Evolutionary conservation across 192 early-diverging fungal species (phyloP).

Genomic region (Rhizoclosmatium globosum): DNA sequence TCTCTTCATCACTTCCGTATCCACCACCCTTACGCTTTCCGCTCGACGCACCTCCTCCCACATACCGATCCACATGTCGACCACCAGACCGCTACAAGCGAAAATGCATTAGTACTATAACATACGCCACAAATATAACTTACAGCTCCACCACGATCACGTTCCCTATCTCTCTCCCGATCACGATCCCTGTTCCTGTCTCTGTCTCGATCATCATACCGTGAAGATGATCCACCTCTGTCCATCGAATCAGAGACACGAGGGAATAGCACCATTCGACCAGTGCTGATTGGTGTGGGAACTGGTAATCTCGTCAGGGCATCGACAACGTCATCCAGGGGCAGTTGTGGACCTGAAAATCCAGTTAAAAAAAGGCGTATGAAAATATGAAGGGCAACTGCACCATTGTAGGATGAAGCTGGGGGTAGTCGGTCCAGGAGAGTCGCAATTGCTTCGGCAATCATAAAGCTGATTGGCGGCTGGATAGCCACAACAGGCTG

Average conservation of each 20-base stretch:
- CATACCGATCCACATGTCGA: background rate
- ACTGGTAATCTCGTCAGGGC: constrained; percentile 44
- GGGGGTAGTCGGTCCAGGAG: constrained; percentile 45
- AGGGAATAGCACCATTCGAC: constrained; percentile 33
- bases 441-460: constrained; percentile 46
- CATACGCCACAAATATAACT: too few species aligned
- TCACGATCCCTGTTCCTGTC: too few species aligned
- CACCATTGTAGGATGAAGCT: constrained; percentile 48
- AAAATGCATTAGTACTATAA: too few species aligned
- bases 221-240: background rate
- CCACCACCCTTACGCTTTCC: constrained; percentile 21
- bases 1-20: constrained; percentile 23
- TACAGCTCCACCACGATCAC: too few species aligned
- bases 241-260: background rate
- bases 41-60: background rate
- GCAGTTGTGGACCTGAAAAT: constrained; percentile 42
- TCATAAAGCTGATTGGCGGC: constrained; percentile 11
- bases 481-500: background rate
- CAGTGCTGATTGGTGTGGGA: constrained; percentile 20
- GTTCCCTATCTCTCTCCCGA: too few species aligned
- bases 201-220: background rate
- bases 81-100: too few species aligned
- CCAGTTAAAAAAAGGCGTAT: background rate
- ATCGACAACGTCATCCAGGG: constrained; percentile 47
- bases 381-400: constrained; percentile 5